These are phyloP conservation scores for Carex arenaria DNA, from an alignment of 202 grass and related monocot genomes.

Conservation along the genomic window DNA sequence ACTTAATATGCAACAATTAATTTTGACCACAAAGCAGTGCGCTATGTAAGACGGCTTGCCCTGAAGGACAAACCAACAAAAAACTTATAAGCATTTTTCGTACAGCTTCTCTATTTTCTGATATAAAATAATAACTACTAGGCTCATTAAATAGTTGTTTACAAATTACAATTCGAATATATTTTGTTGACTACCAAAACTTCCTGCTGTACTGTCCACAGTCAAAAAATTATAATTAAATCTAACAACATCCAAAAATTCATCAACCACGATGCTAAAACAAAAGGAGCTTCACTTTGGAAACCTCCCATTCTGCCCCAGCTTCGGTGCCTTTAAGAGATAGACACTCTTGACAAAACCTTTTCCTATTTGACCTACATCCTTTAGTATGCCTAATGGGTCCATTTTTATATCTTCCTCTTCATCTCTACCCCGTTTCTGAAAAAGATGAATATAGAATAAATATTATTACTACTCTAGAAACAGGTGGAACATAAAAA, in stretches of 20 bases:
- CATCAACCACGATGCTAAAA: neutral
- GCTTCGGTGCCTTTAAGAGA: slow-evolving; percentile 73
- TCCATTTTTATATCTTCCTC: slow-evolving; percentile 40
- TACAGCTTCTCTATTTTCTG: neutral
- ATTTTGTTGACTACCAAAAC: neutral
- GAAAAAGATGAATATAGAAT: slow-evolving; percentile 23
- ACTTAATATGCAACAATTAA: neutral
- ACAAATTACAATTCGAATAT: neutral
- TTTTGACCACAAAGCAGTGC: neutral
- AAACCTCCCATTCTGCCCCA: slow-evolving; percentile 3
- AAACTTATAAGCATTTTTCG: neutral
- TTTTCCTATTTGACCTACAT: slow-evolving; percentile 74
- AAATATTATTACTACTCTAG: neutral
- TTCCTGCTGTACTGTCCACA: neutral
- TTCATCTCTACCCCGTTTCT: slow-evolving; percentile 79
- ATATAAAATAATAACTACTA: neutral
- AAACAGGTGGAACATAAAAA: slow-evolving; percentile 2
- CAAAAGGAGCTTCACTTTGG: neutral
- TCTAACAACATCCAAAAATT: neutral
- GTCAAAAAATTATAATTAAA: neutral
- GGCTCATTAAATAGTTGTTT: neutral
- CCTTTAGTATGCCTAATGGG: slow-evolving; percentile 51
- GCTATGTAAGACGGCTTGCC: neutral
- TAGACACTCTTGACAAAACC: slow-evolving; percentile 78
- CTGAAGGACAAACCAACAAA: neutral